Percentiles rank a stretch among this genome's conserved stretches.
Evolutionary conservation across 139 green algal genomes (phyloP).

Genomic region (Tetradesmus lagerheimii): DNA sequence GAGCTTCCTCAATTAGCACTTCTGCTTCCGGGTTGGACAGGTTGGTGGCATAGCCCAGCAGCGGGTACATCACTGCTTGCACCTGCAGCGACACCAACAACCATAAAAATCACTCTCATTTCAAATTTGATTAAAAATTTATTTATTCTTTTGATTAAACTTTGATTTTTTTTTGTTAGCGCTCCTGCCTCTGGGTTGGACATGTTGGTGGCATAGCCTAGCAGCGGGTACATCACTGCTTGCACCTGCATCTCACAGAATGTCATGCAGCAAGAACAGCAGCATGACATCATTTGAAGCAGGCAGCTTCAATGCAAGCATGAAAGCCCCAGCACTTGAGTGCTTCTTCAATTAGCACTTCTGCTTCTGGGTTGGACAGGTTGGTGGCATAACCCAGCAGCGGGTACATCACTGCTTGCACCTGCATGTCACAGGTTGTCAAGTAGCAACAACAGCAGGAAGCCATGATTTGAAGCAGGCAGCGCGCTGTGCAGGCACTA

Average conservation of each 20-base stretch:
- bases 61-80: conserved; percentile 71
- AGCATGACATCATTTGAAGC: no score
- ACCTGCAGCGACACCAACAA: no score
- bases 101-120: no score
- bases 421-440: conserved; percentile 63
- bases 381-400: conserved; percentile 72
- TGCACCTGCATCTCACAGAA: conserved; percentile 50
- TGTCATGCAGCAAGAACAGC: no score
- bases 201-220: conserved; percentile 64
- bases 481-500: conserved; percentile 2
- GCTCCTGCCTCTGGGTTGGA: conserved; percentile 31
- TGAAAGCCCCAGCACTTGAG: conserved; percentile 10
- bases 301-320: not conserved
- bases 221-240: conserved; percentile 75
- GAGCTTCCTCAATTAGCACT: conserved; percentile 75
- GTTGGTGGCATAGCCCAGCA: conserved; percentile 70
- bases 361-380: conserved; percentile 55
- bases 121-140: no score
- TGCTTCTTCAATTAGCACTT: conserved; percentile 79
- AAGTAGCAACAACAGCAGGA: conserved; percentile 78
- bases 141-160: no score
- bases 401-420: conserved; percentile 74
- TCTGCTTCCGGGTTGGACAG: conserved; percentile 60
- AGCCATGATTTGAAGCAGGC: conserved; percentile 65
- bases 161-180: no score